These are phyloP conservation scores for Thelonectria rubi DNA, from an alignment of 2,329 filamentous ascomycete species.

Conservation along the genomic window DNA sequence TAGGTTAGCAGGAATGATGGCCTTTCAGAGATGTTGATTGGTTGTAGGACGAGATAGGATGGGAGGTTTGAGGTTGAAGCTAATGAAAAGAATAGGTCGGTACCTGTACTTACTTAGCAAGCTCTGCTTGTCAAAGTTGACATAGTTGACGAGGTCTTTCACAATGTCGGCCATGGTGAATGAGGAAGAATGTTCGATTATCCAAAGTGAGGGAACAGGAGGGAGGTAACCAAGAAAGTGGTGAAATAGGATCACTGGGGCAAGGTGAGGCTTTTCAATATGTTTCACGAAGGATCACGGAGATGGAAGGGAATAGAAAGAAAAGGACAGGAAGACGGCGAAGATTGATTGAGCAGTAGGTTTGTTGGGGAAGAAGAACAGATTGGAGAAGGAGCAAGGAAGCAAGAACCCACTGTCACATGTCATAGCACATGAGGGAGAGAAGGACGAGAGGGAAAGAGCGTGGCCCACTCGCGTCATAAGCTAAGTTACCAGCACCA, in stretches of 20 bases:
- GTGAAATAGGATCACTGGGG: conserved; percentile 28
- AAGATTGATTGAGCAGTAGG: conserved; percentile 4
- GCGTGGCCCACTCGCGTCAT: conserved; percentile 21
- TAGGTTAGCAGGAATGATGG: conserved; percentile 24
- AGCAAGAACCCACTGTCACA: conserved; percentile 26
- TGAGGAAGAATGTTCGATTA: conserved; percentile 6
- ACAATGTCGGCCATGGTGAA: conserved; percentile 52
- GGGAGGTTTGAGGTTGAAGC: too few species aligned
- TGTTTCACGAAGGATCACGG: conserved; percentile 6
- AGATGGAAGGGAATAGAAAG: conserved; percentile 8
- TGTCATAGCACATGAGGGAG: conserved; percentile 6
- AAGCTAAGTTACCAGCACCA: neutral
- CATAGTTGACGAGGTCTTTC: conserved; percentile 65
- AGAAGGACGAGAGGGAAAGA: conserved; percentile 15
- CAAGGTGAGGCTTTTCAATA: conserved; percentile 28
- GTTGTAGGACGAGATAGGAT: neutral
- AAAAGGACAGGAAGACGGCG: conserved; percentile 8
- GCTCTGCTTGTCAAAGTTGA: conserved; percentile 74
- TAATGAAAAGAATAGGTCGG: too few species aligned
- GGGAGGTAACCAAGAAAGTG: conserved; percentile 3
- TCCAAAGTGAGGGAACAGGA: neutral
- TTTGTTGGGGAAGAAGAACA: conserved; percentile 24
- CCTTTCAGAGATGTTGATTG: neutral
- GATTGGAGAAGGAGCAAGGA: conserved; percentile 4
- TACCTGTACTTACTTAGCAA: conserved; percentile 65